Percentiles rank a stretch among this genome's conserved stretches.
These are phyloP conservation scores for Capronia coronata DNA, from an alignment of 2,329 filamentous ascomycete species.

Conservation along the genomic window DNA sequence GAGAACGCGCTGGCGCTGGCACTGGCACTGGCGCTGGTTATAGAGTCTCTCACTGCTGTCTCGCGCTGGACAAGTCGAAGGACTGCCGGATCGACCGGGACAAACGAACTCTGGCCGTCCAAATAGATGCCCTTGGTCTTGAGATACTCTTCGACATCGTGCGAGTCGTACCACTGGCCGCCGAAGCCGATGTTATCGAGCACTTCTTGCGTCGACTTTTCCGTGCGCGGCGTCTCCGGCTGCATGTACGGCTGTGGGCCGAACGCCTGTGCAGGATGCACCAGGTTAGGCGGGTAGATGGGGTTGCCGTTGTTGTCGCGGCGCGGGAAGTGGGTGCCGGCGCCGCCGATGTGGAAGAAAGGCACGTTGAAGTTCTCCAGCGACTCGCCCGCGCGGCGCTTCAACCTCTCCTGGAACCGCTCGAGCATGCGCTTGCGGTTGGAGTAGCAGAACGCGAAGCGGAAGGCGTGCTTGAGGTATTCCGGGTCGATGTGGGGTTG, in stretches of 20 bases:
- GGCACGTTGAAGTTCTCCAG: slow-evolving; percentile 56
- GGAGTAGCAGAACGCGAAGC: slow-evolving; percentile 59
- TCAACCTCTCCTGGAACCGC: slow-evolving; percentile 37
- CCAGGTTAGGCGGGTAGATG: slow-evolving; percentile 32
- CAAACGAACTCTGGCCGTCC: slow-evolving; percentile 30
- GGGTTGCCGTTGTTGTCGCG: slow-evolving; percentile 36
- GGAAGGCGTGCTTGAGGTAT: slow-evolving; percentile 55
- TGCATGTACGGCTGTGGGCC: slow-evolving; percentile 22
- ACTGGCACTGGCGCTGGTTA: background rate
- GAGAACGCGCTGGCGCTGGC: background rate
- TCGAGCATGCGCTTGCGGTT: slow-evolving; percentile 36
- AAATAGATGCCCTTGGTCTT: slow-evolving; percentile 37
- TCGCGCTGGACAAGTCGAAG: slow-evolving; percentile 5
- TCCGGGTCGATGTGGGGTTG: slow-evolving; percentile 42
- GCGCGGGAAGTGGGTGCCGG: slow-evolving; percentile 58
- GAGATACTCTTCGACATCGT: slow-evolving; percentile 71
- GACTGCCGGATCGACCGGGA: slow-evolving; percentile 24
- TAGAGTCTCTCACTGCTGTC: too few relatives aligned
- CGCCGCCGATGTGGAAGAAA: slow-evolving; percentile 60
- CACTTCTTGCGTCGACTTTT: slow-evolving; percentile 29
- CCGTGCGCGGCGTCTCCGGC: slow-evolving; percentile 27
- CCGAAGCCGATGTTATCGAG: slow-evolving; percentile 53
- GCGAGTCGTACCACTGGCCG: slow-evolving; percentile 68
- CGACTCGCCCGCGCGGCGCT: slow-evolving; percentile 39
- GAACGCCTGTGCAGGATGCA: slow-evolving; percentile 19